Conservation (phyloP, 345 rosid genomes). For the Populus simonii region DNA sequence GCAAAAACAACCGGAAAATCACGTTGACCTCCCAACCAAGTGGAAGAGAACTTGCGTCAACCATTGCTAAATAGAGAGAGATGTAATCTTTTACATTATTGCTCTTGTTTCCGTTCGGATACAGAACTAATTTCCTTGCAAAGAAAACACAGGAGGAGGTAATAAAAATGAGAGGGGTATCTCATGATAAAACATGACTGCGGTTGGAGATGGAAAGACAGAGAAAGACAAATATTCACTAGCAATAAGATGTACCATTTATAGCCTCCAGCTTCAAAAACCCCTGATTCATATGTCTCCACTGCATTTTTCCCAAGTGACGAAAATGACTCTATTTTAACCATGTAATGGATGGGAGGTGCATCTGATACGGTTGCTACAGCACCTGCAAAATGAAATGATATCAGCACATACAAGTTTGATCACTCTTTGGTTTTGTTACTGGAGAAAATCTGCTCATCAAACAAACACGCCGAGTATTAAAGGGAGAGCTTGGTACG, state of each 20-base stretch:
- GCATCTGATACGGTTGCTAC: slow-evolving; percentile 41
- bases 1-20: slow-evolving; percentile 44
- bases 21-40: slow-evolving; percentile 53
- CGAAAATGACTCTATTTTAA: slow-evolving; percentile 51
- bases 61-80: slow-evolving; percentile 52
- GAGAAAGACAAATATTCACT: neutral
- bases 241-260: slow-evolving; percentile 44
- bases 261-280: slow-evolving; percentile 68
- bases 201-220: neutral
- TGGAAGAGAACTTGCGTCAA: slow-evolving; percentile 38
- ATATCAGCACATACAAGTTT: neutral
- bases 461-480: too few relatives aligned
- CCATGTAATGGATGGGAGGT: slow-evolving; percentile 48
- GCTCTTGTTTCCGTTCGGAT: slow-evolving; percentile 64
- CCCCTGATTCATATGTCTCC: slow-evolving; percentile 57
- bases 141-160: neutral
- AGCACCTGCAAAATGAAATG: slow-evolving; percentile 28
- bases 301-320: slow-evolving; percentile 36
- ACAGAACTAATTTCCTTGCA: slow-evolving; percentile 54
- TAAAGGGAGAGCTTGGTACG: too few relatives aligned
- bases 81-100: slow-evolving; percentile 48
- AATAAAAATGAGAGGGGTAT: neutral
- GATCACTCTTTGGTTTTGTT: too few relatives aligned
- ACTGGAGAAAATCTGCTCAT: too few relatives aligned
- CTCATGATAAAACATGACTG: neutral